Base-by-base conservation (phyloP, 441 rosid genomes). In the Mallotus repandus region DNA sequence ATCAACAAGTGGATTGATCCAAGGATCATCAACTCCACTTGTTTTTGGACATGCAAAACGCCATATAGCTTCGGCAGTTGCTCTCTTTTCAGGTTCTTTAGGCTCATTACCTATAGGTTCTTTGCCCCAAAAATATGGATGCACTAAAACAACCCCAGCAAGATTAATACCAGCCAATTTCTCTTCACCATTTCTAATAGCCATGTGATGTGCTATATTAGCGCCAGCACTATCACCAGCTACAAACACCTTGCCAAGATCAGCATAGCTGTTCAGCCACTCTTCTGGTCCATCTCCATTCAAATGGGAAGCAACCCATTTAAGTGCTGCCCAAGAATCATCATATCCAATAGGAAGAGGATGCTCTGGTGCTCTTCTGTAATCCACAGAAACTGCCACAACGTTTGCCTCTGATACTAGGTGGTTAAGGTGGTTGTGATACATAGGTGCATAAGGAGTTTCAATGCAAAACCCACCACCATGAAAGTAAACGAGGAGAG, bases 401-500 rank as follows among this genome's bases (percentile, higher is more conserved):
- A 77, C 76, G 3, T 62, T 46, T 1, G 73, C 63, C 45, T 16
- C 72, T 13, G 69, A 63, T 9, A 72, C 76, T 25, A 71, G 4
- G 18, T 48, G 5, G 69, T 67, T 77, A 7, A 66, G 52, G 35
- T 66, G 52, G 7, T 60, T 60, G 6, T 72, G 65, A 64, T 72
- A 77, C 5, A 7, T 12, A 11, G 69, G 72, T 19, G 72, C 67
- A 52, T 41, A 76, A 43, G 80, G 62, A 4, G 73, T 55, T 48
- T 72, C 76, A 10, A 67, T 19, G 6, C 66, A 53, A 41, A 71
- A 92, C 1, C 78, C 91, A 41, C 94, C 96, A 0, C 94, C 93
- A 41, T 90, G 96, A 71, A 80, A 82, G 78, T 90, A 87, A 25
- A 77, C 32, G 0, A 72, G 60, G 58, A 92, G 76, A 43, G 93